Evolutionary conservation across 2,329 filamentous ascomycete species (phyloP), one percentile per base, ranked within the genome.

Genomic region (Talaromyces islandicus): DNA sequence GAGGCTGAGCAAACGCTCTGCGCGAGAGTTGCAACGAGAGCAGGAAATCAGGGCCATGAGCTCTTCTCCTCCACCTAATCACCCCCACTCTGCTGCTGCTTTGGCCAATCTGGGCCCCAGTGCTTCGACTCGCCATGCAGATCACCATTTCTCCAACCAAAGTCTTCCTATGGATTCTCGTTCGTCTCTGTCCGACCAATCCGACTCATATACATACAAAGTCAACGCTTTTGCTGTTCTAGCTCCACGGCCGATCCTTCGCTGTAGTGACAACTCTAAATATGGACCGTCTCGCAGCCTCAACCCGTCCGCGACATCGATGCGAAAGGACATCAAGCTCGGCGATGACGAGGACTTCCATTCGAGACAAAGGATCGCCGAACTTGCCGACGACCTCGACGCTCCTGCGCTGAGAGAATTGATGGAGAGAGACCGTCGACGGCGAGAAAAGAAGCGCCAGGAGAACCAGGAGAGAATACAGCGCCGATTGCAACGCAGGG

Each of bases 41-140:
- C 90, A 90, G 63, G 91, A 96, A 75, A 92, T 97, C 70, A 90
- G 88, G 70, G 87, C 90, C 58, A 90, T 97, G 89, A 89, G 85
- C 69, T 84, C 85, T 46, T 83, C 83, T 62, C 81, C 83, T 2
- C 83, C 88, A 65, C 86, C 90, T 6, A 77, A 86, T 24, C 43
- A 55, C 17, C 56, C 62, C 75, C 80, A 52, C n/a, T n/a, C n/a
- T 51, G 80, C 57, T 84, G 89, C 56, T 81, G 87, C 81, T 32
- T 84, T 82, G 72, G 83, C 83, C 57, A 79, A 85, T 52, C 82
- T 86, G 70, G 79, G 84, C 57, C 86, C 84, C 58, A 83, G 82
- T 24, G 81, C 80, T 53, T 70, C 81, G 50, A 81, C 78, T 63
- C 77, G 82, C 59, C 80, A 84, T 64, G 80, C 86, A 67, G 83